phyloP scores from a whole-genome alignment of 768 basidiomycete genomes.

The Pleurotus eryngii region DNA sequence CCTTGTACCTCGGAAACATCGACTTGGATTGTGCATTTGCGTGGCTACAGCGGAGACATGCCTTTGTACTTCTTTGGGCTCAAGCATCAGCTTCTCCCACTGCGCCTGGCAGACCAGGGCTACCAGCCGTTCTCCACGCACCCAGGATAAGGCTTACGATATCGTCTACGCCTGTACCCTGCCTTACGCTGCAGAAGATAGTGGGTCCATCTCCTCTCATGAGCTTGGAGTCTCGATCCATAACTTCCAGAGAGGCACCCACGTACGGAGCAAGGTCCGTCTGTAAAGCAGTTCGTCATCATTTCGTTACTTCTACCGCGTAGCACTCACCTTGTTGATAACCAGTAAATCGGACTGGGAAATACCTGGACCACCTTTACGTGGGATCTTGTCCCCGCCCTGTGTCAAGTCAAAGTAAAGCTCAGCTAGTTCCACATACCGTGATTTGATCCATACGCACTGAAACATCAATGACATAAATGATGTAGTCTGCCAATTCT shows the following conservation, averaged over 20 bases:
- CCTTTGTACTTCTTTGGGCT: background rate
- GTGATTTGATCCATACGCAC: conserved; percentile 34
- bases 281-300: conserved; percentile 35
- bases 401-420: conserved; percentile 20
- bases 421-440: conserved; percentile 1
- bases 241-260: conserved; percentile 88
- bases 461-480: conserved; percentile 87
- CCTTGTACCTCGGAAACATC: too few species aligned
- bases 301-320: background rate
- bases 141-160: conserved; percentile 77
- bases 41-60: background rate
- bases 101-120: conserved; percentile 58
- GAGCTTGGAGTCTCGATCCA: conserved; percentile 87
- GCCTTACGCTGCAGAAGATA: conserved; percentile 81
- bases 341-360: conserved; percentile 93
- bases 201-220: conserved; percentile 97
- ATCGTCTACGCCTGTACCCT: conserved; percentile 76
- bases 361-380: conserved; percentile 97
- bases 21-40: too few species aligned
- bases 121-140: conserved; percentile 85
- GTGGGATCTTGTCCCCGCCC: conserved; percentile 98
- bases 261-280: conserved; percentile 93
- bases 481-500: conserved; percentile 96
- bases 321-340: conserved; percentile 84
- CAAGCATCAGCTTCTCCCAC: conserved; percentile 36